These are phyloP conservation scores for Eustoma russellianum DNA, from an alignment of 257 asterid species.

Conservation along the genomic window DNA sequence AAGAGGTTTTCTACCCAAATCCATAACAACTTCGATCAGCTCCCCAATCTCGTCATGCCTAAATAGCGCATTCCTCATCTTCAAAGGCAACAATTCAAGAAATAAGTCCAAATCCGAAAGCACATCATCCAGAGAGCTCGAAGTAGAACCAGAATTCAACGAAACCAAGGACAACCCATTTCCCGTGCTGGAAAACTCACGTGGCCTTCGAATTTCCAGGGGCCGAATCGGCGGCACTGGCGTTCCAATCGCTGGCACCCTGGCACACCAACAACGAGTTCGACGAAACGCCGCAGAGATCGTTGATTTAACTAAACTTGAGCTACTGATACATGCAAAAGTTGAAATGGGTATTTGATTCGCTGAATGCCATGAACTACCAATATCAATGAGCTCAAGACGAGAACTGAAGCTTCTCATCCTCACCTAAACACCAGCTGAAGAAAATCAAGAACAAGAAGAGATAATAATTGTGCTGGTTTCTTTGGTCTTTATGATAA, in stretches of 20 bases:
- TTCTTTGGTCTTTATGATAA: too few species aligned
- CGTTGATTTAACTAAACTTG: conserved; percentile 15
- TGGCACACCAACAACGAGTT: conserved; percentile 39
- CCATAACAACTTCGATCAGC: conserved; percentile 93
- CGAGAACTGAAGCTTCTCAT: conserved; percentile 74
- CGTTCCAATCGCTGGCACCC: conserved; percentile 35
- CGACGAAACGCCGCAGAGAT: conserved; percentile 65
- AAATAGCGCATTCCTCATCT: conserved; percentile 63
- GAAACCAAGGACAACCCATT: conserved; percentile 48
- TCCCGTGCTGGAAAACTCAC: conserved; percentile 32
- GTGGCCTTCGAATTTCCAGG: conserved; percentile 70
- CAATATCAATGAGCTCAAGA: conserved; percentile 60
- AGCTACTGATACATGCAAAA: conserved; percentile 31
- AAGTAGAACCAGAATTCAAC: conserved; percentile 33
- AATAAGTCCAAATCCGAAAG: conserved; percentile 82
- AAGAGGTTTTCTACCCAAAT: conserved; percentile 91
- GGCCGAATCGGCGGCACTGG: conserved; percentile 38
- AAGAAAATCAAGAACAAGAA: neutral
- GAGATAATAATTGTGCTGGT: too few species aligned
- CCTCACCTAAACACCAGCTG: conserved; percentile 3
- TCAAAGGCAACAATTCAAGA: conserved; percentile 68
- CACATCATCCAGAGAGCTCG: conserved; percentile 45
- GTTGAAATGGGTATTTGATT: conserved; percentile 58
- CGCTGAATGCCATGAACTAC: conserved; percentile 52
- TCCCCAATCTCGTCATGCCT: conserved; percentile 55